phyloP scores from a whole-genome alignment of 2,329 filamentous ascomycete genomes.

The Fusarium tuaranense region DNA sequence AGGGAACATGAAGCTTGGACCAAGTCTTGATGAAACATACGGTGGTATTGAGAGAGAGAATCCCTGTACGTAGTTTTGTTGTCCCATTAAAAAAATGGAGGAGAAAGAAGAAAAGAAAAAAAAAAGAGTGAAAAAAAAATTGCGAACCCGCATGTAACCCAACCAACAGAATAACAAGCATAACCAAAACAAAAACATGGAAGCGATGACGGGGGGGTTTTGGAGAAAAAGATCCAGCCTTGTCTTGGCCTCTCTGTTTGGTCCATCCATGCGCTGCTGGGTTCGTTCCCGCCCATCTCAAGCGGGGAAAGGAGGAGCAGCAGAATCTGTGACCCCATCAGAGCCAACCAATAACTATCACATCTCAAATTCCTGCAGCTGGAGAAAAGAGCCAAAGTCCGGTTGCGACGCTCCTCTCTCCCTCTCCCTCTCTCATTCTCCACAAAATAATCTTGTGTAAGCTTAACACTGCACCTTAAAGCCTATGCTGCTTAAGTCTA shows the following conservation, averaged over 20 bases:
- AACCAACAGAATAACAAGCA: background rate
- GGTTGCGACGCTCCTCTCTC: background rate
- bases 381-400: background rate
- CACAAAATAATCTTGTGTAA: slow-evolving; percentile 2
- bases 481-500: slow-evolving; percentile 5
- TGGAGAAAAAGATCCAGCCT: background rate
- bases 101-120: background rate
- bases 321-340: background rate
- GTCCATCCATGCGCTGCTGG: background rate
- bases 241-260: background rate
- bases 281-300: background rate
- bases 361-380: background rate
- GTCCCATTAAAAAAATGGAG: background rate
- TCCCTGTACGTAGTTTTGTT: background rate
- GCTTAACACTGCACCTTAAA: slow-evolving; percentile 7
- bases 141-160: background rate
- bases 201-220: background rate
- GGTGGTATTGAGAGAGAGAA: background rate
- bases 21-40: slow-evolving; percentile 18
- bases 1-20: slow-evolving; percentile 12
- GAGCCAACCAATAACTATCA: background rate
- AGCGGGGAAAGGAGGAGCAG: background rate
- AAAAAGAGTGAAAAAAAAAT: background rate
- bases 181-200: background rate
- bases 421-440: background rate